phyloP scores from a whole-genome alignment of 2,329 filamentous ascomycete genomes.

The Fusarium sp. region DNA sequence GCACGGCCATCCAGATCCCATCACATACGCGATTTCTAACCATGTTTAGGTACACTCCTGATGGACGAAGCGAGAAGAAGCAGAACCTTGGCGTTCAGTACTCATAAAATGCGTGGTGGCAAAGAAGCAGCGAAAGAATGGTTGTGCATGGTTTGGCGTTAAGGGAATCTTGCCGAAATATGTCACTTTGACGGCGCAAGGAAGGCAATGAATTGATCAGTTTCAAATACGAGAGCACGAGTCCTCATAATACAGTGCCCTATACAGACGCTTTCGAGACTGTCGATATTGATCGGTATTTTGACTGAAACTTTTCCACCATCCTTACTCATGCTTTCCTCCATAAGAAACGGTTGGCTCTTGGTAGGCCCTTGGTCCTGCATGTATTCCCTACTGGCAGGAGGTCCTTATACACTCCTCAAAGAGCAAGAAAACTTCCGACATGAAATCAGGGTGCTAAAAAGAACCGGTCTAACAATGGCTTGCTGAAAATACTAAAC shows the following conservation, averaged over 20 bases:
- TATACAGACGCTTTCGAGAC: slow-evolving; percentile 6
- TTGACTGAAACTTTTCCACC: background rate
- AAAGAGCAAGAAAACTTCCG: background rate
- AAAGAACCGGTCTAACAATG: background rate
- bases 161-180: slow-evolving; percentile 38
- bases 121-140: slow-evolving; percentile 18
- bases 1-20: background rate
- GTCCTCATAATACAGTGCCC: slow-evolving; percentile 20
- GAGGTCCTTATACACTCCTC: background rate
- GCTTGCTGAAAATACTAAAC: background rate
- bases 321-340: background rate
- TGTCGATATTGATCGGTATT: background rate
- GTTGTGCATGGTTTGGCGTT: slow-evolving; percentile 47
- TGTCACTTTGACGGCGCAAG: slow-evolving; percentile 43
- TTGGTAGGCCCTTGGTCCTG: background rate
- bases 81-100: slow-evolving; percentile 48
- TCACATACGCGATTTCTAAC: slow-evolving; percentile 11
- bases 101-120: slow-evolving; percentile 34
- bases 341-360: background rate
- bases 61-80: slow-evolving; percentile 71
- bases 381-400: background rate
- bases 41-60: slow-evolving; percentile 63
- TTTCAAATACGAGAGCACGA: slow-evolving; percentile 14
- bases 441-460: background rate
- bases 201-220: slow-evolving; percentile 36